Conservation (phyloP, 805 yeast species). For the Sugiyamaella valdiviana region DNA sequence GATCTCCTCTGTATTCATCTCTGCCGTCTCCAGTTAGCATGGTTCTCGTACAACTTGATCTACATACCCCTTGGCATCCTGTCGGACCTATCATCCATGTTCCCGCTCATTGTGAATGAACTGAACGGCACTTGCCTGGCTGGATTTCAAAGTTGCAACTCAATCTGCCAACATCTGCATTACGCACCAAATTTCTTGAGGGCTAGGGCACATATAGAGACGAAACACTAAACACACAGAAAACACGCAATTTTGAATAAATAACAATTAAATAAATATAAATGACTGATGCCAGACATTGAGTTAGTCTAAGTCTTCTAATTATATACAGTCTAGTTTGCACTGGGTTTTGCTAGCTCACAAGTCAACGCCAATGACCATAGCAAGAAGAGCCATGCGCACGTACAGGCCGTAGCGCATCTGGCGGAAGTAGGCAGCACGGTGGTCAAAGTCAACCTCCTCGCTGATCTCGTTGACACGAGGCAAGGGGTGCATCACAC, state of each 20-base stretch:
- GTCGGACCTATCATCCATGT: too few species aligned
- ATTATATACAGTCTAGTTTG: not conserved
- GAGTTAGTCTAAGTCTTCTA: not conserved
- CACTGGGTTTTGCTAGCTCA: slow-evolving; percentile 31
- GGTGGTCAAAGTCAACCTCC: slow-evolving; percentile 98
- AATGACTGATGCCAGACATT: not conserved
- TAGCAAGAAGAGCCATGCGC: slow-evolving; percentile 96
- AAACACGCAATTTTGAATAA: not conserved
- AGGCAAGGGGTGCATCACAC: slow-evolving; percentile 98
- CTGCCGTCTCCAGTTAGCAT: not conserved
- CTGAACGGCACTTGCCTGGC: too few species aligned
- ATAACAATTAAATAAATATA: slow-evolving; percentile 2
- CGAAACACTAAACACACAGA: not conserved
- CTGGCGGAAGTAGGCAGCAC: slow-evolving; percentile 99
- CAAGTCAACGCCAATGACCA: slow-evolving; percentile 94
- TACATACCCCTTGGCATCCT: too few species aligned
- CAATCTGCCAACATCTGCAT: not conserved
- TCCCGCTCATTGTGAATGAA: too few species aligned
- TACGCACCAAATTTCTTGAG: not conserved
- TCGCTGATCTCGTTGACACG: slow-evolving; percentile 94
- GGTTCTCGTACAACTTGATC: too few species aligned
- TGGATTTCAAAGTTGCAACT: not conserved
- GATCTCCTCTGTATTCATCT: slow-evolving; percentile 9
- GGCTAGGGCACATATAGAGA: not conserved
- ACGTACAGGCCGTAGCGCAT: slow-evolving; percentile 98